phyloP scores from a whole-genome alignment of 2,329 filamentous ascomycete species.

The Trichoderma endophyticum region DNA sequence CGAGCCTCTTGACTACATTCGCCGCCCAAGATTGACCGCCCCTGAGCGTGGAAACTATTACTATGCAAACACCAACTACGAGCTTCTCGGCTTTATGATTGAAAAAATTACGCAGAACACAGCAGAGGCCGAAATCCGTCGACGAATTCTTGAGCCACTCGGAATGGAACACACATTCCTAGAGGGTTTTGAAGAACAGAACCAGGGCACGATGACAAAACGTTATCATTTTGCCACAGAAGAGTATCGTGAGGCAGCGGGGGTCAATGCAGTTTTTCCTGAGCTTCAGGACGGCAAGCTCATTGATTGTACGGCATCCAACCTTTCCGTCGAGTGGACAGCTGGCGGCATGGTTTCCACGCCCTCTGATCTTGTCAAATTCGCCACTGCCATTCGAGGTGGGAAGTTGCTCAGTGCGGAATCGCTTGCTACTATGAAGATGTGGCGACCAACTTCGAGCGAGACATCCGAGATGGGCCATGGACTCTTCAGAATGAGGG shows the following conservation, averaged over 20 bases:
- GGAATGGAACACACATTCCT: conserved; percentile 16
- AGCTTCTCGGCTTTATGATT: conserved; percentile 19
- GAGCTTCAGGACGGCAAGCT: conserved; percentile 8
- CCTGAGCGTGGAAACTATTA: conserved; percentile 17
- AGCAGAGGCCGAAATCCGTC: conserved; percentile 17
- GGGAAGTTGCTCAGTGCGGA: conserved; percentile 7
- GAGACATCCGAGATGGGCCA: conserved; percentile 16
- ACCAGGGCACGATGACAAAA: background rate
- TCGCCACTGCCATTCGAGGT: conserved; percentile 19
- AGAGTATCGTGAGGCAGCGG: conserved; percentile 13
- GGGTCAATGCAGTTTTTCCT: conserved; percentile 16
- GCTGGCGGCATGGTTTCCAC: conserved; percentile 21
- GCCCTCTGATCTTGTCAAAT: conserved; percentile 17
- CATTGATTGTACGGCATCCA: conserved; percentile 20
- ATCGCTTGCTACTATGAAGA: conserved; percentile 17
- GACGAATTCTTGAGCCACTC: conserved; percentile 15
- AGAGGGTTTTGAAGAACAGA: conserved; percentile 18
- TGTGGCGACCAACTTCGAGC: conserved; percentile 13
- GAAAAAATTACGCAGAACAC: conserved; percentile 14
- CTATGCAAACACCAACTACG: conserved; percentile 22
- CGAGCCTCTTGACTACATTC: conserved; percentile 21
- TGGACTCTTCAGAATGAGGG: conserved; percentile 17
- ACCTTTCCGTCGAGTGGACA: conserved; percentile 20
- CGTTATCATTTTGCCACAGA: conserved; percentile 20
- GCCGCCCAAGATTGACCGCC: conserved; percentile 17